phyloP scores from a whole-genome alignment of 2,329 filamentous ascomycete species.

The Apiospora phragmitis region DNA sequence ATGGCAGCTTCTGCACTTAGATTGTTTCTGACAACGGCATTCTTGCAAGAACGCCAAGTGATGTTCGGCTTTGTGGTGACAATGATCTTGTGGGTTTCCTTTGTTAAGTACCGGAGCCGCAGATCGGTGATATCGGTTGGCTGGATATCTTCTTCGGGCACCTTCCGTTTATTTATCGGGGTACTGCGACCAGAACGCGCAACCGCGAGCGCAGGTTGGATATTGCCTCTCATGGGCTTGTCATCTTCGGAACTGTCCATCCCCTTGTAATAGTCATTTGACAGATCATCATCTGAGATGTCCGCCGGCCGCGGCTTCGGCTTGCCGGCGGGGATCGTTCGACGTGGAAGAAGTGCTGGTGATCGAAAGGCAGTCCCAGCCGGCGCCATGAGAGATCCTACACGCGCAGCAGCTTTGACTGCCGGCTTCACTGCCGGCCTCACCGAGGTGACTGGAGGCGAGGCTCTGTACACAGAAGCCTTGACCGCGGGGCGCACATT shows the following conservation, averaged over 20 bases:
- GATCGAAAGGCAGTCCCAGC: conserved; percentile 71
- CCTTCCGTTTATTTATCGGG: not conserved
- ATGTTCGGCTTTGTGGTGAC: conserved; percentile 25
- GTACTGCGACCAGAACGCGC: not conserved
- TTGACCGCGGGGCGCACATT: conserved; percentile 28
- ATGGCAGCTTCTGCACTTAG: conserved; percentile 12
- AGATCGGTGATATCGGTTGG: conserved; percentile 31
- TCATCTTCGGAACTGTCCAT: conserved; percentile 33
- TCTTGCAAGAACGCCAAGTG: conserved; percentile 29
- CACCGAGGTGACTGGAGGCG: not conserved
- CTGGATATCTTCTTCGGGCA: conserved; percentile 24
- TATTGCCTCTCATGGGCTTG: conserved; percentile 32
- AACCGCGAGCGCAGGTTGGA: conserved; percentile 26
- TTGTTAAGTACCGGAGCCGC: conserved; percentile 30
- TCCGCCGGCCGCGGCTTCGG: conserved; percentile 25
- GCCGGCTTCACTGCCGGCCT: conserved; percentile 14
- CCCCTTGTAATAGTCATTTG: conserved; percentile 30
- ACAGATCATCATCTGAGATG: conserved; percentile 34
- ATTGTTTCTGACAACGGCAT: conserved; percentile 22
- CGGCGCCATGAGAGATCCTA: conserved; percentile 70
- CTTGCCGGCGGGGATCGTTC: conserved; percentile 33
- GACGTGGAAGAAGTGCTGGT: conserved; percentile 26
- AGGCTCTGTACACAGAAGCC: not conserved
- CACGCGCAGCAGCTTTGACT: conserved; percentile 31
- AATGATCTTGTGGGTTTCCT: conserved; percentile 30